phyloP scores from a whole-genome alignment of 768 basidiomycete species.

The Podaxis carcinomalis region DNA sequence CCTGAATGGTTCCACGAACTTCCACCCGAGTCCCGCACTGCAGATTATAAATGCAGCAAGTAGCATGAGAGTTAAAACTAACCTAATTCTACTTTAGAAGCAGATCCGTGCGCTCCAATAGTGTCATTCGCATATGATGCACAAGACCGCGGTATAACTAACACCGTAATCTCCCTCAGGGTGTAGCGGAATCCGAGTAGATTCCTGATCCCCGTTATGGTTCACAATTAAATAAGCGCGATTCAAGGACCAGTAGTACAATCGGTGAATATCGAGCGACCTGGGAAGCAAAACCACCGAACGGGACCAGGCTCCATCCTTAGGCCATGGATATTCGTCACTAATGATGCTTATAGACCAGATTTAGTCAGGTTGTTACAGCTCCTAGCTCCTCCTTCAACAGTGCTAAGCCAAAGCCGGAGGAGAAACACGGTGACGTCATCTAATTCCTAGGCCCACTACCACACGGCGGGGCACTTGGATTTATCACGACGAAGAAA shows the following conservation, averaged over 20 bases:
- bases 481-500: background rate
- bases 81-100: background rate
- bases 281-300: background rate
- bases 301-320: background rate
- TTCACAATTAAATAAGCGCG: no score
- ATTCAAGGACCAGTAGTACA: no score
- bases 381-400: no score
- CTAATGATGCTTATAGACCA: background rate
- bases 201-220: no score
- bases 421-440: constrained; percentile 1
- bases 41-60: no score
- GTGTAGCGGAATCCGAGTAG: background rate
- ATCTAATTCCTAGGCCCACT: background rate
- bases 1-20: no score
- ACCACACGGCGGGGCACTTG: background rate
- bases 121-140: background rate
- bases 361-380: background rate
- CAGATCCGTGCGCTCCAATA: background rate
- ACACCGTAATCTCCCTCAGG: background rate
- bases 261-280: background rate
- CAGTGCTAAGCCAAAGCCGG: background rate
- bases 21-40: no score
- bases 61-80: no score
- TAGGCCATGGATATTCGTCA: background rate
- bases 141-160: background rate